Evolutionary conservation across 2,329 filamentous ascomycete species (phyloP).

Genomic region (Colletotrichum tropicicola): DNA sequence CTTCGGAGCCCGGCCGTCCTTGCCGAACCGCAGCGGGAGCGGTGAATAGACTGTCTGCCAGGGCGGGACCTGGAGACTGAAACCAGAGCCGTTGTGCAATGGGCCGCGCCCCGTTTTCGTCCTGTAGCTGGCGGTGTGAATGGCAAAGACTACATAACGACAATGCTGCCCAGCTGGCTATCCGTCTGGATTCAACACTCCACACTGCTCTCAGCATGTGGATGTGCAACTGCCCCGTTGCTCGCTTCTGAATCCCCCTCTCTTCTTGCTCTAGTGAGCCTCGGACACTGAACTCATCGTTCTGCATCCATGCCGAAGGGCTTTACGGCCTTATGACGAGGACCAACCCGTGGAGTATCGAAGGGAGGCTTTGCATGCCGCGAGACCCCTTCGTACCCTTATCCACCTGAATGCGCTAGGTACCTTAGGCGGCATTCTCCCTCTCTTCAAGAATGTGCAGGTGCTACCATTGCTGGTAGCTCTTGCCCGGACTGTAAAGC

Average conservation of each 20-base stretch:
- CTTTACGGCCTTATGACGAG: neutral
- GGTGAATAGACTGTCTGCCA: neutral
- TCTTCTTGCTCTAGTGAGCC: too few species aligned
- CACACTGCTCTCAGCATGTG: too few species aligned
- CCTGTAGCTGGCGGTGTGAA: too few species aligned
- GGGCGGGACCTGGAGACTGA: neutral
- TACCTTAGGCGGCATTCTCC: too few species aligned
- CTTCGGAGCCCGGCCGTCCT: neutral
- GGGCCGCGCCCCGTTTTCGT: neutral
- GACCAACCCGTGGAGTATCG: neutral
- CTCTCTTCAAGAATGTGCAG: neutral
- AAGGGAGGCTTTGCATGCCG: neutral
- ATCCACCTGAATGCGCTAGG: neutral
- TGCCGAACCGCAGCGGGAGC: neutral
- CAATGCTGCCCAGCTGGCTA: too few species aligned
- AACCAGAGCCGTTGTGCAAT: neutral
- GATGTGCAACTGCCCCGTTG: too few species aligned
- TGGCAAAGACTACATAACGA: neutral
- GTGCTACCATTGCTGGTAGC: neutral
- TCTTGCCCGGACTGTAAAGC: neutral
- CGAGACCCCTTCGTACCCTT: neutral
- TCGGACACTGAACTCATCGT: too few species aligned
- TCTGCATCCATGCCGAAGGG: too few species aligned
- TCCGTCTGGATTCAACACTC: too few species aligned
- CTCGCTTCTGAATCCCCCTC: too few species aligned